Evolutionary conservation across 108 stramenopile genomes (phyloP), one percentile per base, ranked within the genome.

Genomic region (Schizochytrium sp.): DNA sequence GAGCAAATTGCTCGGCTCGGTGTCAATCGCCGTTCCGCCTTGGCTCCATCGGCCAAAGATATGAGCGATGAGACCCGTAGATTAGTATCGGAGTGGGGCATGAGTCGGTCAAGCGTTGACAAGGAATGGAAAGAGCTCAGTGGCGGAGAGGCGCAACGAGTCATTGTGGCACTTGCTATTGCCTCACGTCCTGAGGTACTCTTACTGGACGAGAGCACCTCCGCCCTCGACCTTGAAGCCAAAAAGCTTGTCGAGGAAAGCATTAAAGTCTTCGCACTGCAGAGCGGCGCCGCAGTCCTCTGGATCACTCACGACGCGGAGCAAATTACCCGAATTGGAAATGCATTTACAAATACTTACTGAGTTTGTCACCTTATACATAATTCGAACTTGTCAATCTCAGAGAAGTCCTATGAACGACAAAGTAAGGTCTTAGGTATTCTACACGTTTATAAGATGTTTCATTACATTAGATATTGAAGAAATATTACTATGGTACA

Each of bases 141-240:
- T 3, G 96, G 96, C 2, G 96, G 96, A 49, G 96, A 96, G 92
- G 92, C 93, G n/a, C 97, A 97, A 89, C 91, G 96, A n/a, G 89
- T 94, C 47, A 64, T 93, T 15, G 88, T 96, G 87, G 96, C 97
- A 0, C 94, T 96, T 13, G 95, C 96, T 13, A 76, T 97, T 28
- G 91, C 95, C 3, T 88, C 92, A 4, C 44, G 88, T 38, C 95
- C 95, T 0, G 69, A 90, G 60, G 91, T 96, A 0, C 61, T 95
- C 28, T 87, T 96, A 28, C 76, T 95, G 44, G 96, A 96, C 92
- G 96, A 96, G 89, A 61, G 89, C 28, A 95, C 94, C 45, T 88
- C 88, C 45, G 94, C 95, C 0, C 61, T 96, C 41, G 96, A 96
- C 88, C 72, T 87, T 7, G 61, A 87, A 38, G 92, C 93, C 59